phyloP scores from a whole-genome alignment of 768 basidiomycete species.

The Suillus luteus region DNA sequence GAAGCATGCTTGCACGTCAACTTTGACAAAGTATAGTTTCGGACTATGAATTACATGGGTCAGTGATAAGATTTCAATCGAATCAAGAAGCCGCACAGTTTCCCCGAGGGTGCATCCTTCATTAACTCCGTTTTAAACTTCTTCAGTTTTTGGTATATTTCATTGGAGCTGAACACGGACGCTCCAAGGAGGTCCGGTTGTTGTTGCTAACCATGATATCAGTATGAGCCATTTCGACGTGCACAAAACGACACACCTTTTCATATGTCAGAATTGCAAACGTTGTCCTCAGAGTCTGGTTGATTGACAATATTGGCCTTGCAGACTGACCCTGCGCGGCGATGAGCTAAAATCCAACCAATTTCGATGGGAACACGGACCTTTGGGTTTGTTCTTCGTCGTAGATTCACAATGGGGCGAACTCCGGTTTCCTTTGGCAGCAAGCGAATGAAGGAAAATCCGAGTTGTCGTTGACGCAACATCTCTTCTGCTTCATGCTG shows the following conservation, averaged over 20 bases:
- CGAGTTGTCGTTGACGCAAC: conserved; percentile 68
- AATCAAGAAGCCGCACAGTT: conserved; percentile 47
- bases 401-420: conserved; percentile 90
- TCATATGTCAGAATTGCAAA: conserved; percentile 90
- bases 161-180: conserved; percentile 81
- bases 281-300: conserved; percentile 79
- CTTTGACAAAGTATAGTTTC: conserved; percentile 91
- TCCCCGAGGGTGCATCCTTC: conserved; percentile 40
- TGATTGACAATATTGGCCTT: conserved; percentile 65
- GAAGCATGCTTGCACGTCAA: conserved; percentile 95
- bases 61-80: not conserved
- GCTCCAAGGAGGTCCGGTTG: conserved; percentile 71
- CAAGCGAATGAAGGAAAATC: conserved; percentile 84
- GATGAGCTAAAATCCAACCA: conserved; percentile 1
- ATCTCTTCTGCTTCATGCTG: conserved; percentile 68
- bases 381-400: conserved; percentile 45
- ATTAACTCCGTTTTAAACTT: conserved; percentile 61
- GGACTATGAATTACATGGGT: conserved; percentile 52
- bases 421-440: conserved; percentile 96
- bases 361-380: conserved; percentile 19
- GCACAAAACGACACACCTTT: conserved; percentile 50
- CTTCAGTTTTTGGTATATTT: conserved; percentile 78
- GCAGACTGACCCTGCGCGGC: conserved; percentile 31
- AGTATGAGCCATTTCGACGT: not conserved
- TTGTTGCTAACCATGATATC: conserved; percentile 47